These are phyloP conservation scores for Acacia melanoxylon DNA, from an alignment of 306 rosid genomes.

Conservation along the genomic window DNA sequence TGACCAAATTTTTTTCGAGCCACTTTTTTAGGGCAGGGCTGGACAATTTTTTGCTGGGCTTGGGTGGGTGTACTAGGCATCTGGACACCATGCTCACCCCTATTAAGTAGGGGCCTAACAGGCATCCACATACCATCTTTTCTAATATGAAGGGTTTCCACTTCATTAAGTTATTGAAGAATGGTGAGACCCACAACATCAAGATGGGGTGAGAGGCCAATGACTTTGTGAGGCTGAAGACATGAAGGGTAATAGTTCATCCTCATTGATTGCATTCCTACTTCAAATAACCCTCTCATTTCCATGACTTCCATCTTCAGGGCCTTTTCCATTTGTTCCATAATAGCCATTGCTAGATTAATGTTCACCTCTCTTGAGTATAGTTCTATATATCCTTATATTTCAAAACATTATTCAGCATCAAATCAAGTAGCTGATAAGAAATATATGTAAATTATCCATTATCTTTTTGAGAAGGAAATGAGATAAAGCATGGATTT, in stretches of 20 bases:
- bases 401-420: background rate
- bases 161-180: constrained; percentile 39
- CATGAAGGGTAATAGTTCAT: constrained; percentile 56
- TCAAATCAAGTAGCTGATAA: background rate
- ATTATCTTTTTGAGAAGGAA: background rate
- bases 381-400: constrained; percentile 48
- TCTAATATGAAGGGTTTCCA: constrained; percentile 29
- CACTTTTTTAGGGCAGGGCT: no score
- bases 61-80: no score
- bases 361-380: constrained; percentile 26
- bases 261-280: constrained; percentile 36
- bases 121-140: constrained; percentile 43
- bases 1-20: no score
- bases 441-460: background rate
- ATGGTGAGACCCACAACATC: constrained; percentile 38
- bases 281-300: constrained; percentile 38
- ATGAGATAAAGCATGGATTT: background rate
- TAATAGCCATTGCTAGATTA: constrained; percentile 15
- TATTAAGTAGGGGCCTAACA: constrained; percentile 35
- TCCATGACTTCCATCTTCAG: constrained; percentile 30
- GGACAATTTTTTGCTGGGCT: no score
- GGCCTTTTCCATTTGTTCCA: constrained; percentile 23
- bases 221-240: constrained; percentile 45
- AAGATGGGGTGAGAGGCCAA: constrained; percentile 43
- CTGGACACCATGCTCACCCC: no score